Base-by-base conservation (phyloP, 768 basidiomycete species). In the Auriscalpium vulgare region DNA sequence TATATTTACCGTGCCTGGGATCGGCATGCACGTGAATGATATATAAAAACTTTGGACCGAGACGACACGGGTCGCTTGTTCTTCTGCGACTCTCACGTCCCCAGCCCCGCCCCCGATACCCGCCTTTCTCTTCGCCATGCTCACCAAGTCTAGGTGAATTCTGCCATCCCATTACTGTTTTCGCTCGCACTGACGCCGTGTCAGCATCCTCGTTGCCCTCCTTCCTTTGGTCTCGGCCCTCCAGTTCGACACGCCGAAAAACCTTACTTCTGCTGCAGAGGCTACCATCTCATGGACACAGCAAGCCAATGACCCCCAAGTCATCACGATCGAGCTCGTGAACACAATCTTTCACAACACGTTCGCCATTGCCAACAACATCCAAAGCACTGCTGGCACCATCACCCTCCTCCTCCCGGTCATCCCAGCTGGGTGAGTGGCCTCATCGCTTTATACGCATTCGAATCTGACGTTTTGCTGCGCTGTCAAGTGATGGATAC, bases 291-390 rank as follows among this genome's bases (percentile, higher is more conserved):
- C 47, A n/a, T 62, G 56, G 56, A 34, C 54, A 4, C 1, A 10
- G 2, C 17, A 21, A 16, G 5, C 6, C 11, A 19, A 14, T 2
- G 61, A 62, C 45, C 56, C 59, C 1, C 0, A 7, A 1, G 11
- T 10, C 10, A 50, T 53, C 46, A 50, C 48, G 19, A 1, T 62
- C 7, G 56, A 60, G 40, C 38, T 62, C 7, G n/a, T 19, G 1
- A 62, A 62, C 23, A 0, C 36, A 14, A 2, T 19, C 10, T 57
- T 62, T 38, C 46, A 57, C 51, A 34, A 60, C 45, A 19, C 59
- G 4, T 43, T 61, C 6, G 61, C 59, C 9, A 55, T 62, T 35
- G 61, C 51, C 16, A 61, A 62, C 35, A 62, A 62, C 51, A 17
- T 62, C 14, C 37, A 16, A 11, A 21, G 19, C 19, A 10, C 23